Evolutionary conservation across 192 early-diverging fungal genomes (phyloP).

Genomic region (Backusella psychrophila): DNA sequence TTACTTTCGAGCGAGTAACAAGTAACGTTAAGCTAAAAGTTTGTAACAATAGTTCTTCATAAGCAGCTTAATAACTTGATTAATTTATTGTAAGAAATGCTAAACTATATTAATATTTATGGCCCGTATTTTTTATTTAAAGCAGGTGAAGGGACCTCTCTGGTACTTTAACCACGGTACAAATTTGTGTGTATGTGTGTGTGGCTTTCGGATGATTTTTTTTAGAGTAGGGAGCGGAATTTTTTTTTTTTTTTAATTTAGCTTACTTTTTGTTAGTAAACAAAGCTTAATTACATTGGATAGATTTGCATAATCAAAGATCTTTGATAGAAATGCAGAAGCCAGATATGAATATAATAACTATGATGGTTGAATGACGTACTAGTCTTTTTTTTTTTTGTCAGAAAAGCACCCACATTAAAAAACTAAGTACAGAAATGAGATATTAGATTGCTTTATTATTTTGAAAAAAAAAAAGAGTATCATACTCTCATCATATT

Average conservation of each 20-base stretch:
- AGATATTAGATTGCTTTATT: not conserved
- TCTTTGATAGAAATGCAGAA: not conserved
- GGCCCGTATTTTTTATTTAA: not conserved
- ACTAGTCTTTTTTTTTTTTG: not conserved
- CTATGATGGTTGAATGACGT: not conserved
- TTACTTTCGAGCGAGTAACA: not conserved
- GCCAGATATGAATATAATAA: not conserved
- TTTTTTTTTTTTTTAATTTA: not conserved
- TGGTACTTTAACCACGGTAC: not conserved
- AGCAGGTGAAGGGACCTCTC: not conserved
- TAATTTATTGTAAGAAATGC: not conserved
- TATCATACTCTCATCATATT: too few species aligned
- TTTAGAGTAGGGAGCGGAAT: not conserved
- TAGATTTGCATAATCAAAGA: not conserved
- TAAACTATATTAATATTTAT: not conserved
- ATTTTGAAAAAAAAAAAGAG: not conserved
- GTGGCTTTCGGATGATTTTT: not conserved
- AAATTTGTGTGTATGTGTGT: not conserved
- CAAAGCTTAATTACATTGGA: not conserved
- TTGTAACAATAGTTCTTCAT: not conserved
- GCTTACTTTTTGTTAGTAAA: not conserved
- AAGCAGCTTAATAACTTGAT: not conserved
- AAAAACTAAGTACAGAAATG: too few species aligned
- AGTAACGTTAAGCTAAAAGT: not conserved
- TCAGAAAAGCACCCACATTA: too few species aligned